Base-by-base conservation (phyloP, 2,329 filamentous ascomycete genomes). In the Sclerotinia spermophila region DNA sequence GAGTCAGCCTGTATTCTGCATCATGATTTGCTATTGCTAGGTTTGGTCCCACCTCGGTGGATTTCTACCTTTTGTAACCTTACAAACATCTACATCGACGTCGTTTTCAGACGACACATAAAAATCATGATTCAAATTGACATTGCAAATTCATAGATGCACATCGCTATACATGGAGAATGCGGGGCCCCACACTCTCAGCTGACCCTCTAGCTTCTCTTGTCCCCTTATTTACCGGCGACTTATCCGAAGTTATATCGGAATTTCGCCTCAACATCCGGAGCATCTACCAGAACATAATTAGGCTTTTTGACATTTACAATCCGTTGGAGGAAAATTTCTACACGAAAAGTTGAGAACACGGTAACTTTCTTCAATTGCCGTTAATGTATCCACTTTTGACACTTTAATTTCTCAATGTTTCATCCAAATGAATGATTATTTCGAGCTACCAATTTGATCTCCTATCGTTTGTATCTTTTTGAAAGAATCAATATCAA, bases 291-390 rank as follows among this genome's bases (percentile, higher is more conserved):
- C 10, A 53, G 33, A 17, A 53, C 55, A 40, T 62, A 5, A 42
- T 40, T 65, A 24, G 24, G 17, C 45, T 65, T n/a, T 24, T 42
- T 8, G 24, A 40, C 27, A 21, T 10, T 30, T 42, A 53, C 13
- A 24, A 21, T 45, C 59, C 6, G 66, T 68, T 68, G 66, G 66
- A 68, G 66, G 71, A 68, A 35, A 58, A 53, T 13, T 13, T 51
- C 35, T 30, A 8, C 15, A 38, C 21, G n/a, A 64, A 48, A 55
- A 56, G 27, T 60, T 70, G 58, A 73, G 73, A 71, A 73, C 73
- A 75, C 73, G 71, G 74, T 73, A 71, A 72, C 60, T 71, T 61
- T 53, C 24, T 51, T 15, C 8, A 40, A 71, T 66, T 45, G 45
- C 19, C 10, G 15, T 51, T 61, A n/a, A n/a, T n/a, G n/a, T n/a